Evolutionary conservation across 2,329 filamentous ascomycete species (phyloP), one percentile per base, ranked within the genome.

Genomic region (Talaromyces marneffei): DNA sequence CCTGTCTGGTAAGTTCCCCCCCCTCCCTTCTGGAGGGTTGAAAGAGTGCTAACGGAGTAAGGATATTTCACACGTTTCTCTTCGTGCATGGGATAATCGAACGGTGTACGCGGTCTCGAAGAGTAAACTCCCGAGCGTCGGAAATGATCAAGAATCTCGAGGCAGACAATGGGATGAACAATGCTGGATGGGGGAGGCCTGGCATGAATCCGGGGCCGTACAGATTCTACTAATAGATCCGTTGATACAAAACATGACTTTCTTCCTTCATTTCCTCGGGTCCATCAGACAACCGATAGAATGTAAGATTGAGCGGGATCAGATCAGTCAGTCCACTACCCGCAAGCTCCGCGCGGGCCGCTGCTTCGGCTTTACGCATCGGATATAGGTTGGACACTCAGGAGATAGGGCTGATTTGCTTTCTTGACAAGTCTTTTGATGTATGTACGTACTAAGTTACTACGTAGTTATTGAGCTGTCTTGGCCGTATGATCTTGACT

Each of bases 1-100:
- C 39, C 69, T 16, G 66, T 71, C 40, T 71, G 71, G 71, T 68
- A 62, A 60, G 66, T 58, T 40, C 37, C 12, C 9, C n/a, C 12
- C 6, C 37, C 37, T 40, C 16, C 14, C 35, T 37, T 12, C 35
- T 4, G 16, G 12, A 4, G 35, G 12, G 35, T 37, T 37, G 23
- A 57, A 16, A 29, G 27, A 31, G 20, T 6, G 52, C 16, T 58
- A 42, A 58, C 59, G 54, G 12, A n/a, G 29, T 5, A 53, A 60
- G 60, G 48, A 39, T 54, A 25, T 31, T 48, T 27, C 60, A 62
- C 29, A 25, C 56, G 3, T 62, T 59, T 20, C 46, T 62, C 9
- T 58, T 62, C 48, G 23, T 35, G 55, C 60, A 62, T 8, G 57
- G 60, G 16, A 23, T 59, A 4, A 12, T 55, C 4, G 48, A 62